phyloP scores from a whole-genome alignment of 2,329 filamentous ascomycete species.

The Fusarium sp. region DNA sequence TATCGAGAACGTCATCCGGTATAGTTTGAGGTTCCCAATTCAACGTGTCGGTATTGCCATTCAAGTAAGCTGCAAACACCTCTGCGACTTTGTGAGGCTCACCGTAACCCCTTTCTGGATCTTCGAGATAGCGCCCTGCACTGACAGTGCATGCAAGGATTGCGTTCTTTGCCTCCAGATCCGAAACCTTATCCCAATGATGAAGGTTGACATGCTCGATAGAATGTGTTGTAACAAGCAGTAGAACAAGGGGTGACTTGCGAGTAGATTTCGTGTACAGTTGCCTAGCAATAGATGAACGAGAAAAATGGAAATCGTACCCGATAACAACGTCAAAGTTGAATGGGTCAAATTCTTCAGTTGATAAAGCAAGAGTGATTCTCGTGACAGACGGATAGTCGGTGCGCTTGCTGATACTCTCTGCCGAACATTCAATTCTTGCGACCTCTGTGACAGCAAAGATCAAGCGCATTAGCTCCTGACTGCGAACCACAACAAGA shows the following conservation, averaged over 20 bases:
- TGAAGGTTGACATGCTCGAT: conserved; percentile 68
- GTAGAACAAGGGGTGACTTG: conserved; percentile 61
- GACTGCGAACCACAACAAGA: conserved; percentile 66
- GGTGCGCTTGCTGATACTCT: conserved; percentile 49
- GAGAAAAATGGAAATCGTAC: conserved; percentile 64
- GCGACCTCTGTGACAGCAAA: conserved; percentile 61
- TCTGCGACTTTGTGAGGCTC: conserved; percentile 63
- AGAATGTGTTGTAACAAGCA: conserved; percentile 64
- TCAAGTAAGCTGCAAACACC: conserved; percentile 62
- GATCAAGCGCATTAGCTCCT: conserved; percentile 65
- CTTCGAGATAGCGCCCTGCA: conserved; percentile 56
- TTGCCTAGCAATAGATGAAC: conserved; percentile 51
- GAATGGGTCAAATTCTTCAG: conserved; percentile 55
- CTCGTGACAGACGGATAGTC: conserved; percentile 54
- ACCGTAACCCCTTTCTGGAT: conserved; percentile 56
- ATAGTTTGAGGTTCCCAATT: conserved; percentile 63
- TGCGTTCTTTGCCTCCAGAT: conserved; percentile 63
- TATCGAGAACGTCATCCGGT: conserved; percentile 64
- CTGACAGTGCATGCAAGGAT: conserved; percentile 56
- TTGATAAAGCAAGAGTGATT: conserved; percentile 60
- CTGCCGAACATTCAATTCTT: conserved; percentile 53
- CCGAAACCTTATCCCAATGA: conserved; percentile 53
- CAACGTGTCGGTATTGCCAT: conserved; percentile 54
- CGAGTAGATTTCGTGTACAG: conserved; percentile 31
- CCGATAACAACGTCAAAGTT: conserved; percentile 66